phyloP scores from a whole-genome alignment of 192 early-diverging fungal species.

The Diversispora epigaea region DNA sequence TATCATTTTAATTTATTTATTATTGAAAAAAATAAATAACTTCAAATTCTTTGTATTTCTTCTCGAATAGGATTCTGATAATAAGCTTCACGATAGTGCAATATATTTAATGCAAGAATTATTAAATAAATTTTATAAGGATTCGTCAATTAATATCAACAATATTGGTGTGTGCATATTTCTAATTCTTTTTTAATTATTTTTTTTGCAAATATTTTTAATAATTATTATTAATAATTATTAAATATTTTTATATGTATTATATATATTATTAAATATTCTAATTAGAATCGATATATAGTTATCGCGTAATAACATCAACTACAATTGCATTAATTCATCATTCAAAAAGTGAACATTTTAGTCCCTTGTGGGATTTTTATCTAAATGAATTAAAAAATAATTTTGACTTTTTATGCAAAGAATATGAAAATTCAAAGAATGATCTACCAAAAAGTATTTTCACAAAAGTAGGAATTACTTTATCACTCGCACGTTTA shows the following conservation, averaged over 20 bases:
- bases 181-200: neutral
- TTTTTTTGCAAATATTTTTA: neutral
- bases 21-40: no score
- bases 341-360: constrained; percentile 50
- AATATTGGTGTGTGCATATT: neutral
- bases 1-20: no score
- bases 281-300: constrained; percentile 30
- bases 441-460: constrained; percentile 33
- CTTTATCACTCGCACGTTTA: constrained; percentile 44
- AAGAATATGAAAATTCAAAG: constrained; percentile 8
- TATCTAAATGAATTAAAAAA: constrained; percentile 42
- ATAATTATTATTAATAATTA: neutral
- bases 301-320: constrained; percentile 42
- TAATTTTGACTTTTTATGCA: constrained; percentile 15
- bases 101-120: constrained; percentile 47
- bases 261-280: neutral
- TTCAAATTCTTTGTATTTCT: neutral
- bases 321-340: constrained; percentile 55
- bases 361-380: constrained; percentile 47
- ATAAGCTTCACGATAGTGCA: constrained; percentile 52
- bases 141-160: neutral
- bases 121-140: constrained; percentile 38
- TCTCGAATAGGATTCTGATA: constrained; percentile 31
- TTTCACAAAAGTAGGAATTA: constrained; percentile 39
- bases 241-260: no score